Base-by-base conservation (phyloP, 768 basidiomycete species). In the Phlegmacium glaucopus region DNA sequence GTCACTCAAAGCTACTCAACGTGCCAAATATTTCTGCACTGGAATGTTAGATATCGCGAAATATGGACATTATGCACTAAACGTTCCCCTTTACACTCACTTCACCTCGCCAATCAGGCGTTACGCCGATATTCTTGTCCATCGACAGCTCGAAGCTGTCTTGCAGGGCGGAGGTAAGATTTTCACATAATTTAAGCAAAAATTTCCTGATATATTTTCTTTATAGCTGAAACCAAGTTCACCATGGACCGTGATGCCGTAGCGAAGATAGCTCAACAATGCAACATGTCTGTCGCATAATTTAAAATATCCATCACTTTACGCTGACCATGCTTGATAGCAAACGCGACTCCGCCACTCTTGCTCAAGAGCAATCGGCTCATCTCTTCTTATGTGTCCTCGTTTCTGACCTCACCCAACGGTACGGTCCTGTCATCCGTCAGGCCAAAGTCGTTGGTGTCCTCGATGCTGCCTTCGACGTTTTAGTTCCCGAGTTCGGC, bases 21-120 rank as follows among this genome's bases (percentile, higher is more conserved):
- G 86, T 43, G 92, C 96, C 56, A 94, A 94, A 67, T 99, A 99
- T 69, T 98, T 98, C 83, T 99, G 96, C 62, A 82, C 94, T 18
- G 96, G 96, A 53, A 97, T 97, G 95, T 75, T 99, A 57, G 96
- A 99, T 67, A 99, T 99, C 60, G 92, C 94, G 35, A 97, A 97
- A 72, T 99, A 98, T 61, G 71, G 82, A 26, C 96, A 99, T 67
- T 98, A 91, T 64, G 85, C 94, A 0, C 72, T 98, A 55, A 95
- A 84, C 54, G 72, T 81, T 5, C 94, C 96, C 13, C 76, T 99
- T 37, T 99, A 98, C 71, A 95, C 88, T 8, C 89, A 93, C 65
- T 93, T 90, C 69, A 93, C 90, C 1, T 92, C 87, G 5, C 96
- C 94, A 8, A 94, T 96, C 57, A 84, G 91, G 42, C 88, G 91